These are phyloP conservation scores for Cenococcum geophilum DNA, from an alignment of 495 filamentous ascomycete genomes.

Conservation along the genomic window DNA sequence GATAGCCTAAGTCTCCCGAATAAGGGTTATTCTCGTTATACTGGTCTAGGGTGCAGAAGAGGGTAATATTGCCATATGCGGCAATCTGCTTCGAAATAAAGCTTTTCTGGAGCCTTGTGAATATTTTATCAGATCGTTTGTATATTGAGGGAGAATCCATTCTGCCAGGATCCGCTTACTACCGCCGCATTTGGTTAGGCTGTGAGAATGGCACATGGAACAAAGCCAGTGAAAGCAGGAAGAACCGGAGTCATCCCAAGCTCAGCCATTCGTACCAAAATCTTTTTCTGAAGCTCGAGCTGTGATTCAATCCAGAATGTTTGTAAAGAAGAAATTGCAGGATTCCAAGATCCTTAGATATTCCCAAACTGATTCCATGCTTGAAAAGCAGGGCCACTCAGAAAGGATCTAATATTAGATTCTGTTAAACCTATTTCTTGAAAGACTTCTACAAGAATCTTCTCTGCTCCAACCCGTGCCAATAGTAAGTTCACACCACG, in stretches of 20 bases:
- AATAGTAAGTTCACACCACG: slow-evolving; percentile 49
- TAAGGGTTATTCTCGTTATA: slow-evolving; percentile 50
- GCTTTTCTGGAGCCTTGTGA: slow-evolving; percentile 42
- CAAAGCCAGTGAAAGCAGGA: slow-evolving; percentile 44
- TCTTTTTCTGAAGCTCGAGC: slow-evolving; percentile 46
- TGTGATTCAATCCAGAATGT: slow-evolving; percentile 45
- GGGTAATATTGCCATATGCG: slow-evolving; percentile 47
- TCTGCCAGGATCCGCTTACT: slow-evolving; percentile 46
- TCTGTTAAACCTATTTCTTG: slow-evolving; percentile 45
- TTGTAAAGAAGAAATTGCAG: slow-evolving; percentile 35
- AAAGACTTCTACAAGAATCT: slow-evolving; percentile 48
- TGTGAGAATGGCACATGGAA: slow-evolving; percentile 36
- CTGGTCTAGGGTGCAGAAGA: slow-evolving; percentile 51
- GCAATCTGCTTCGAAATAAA: slow-evolving; percentile 47
- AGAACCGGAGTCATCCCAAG: slow-evolving; percentile 47
- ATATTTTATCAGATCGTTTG: slow-evolving; percentile 46
- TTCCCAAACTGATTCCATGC: slow-evolving; percentile 55
- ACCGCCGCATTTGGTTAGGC: slow-evolving; percentile 43
- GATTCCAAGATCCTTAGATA: slow-evolving; percentile 45
- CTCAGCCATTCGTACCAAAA: slow-evolving; percentile 47
- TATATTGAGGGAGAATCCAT: slow-evolving; percentile 45
- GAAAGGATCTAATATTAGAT: slow-evolving; percentile 42
- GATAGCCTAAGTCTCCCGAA: slow-evolving; percentile 45
- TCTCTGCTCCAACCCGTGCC: slow-evolving; percentile 50
- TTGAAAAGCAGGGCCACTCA: slow-evolving; percentile 50